Evolutionary conservation across 176 grass and related monocot genomes (phyloP), one percentile per base, ranked within the genome.

Genomic region (Eleusine coracana): DNA sequence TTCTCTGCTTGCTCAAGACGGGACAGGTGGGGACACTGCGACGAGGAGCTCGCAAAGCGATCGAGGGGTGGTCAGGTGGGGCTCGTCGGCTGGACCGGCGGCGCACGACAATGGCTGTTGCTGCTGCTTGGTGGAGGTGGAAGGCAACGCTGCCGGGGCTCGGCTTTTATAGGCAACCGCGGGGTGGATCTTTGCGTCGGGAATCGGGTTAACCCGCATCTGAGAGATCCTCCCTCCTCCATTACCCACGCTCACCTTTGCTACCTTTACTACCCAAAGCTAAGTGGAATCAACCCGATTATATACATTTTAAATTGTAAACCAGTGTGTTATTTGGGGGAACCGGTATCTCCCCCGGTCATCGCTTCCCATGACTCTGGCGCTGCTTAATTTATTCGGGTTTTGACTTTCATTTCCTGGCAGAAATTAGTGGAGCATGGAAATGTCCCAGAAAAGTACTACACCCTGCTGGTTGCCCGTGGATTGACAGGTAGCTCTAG

Each of bases 161-260:
- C 6, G 1, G 46, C 8, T 72, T 89, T 82, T 89, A 86, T 86
- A 89, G 87, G 77, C 38, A 15, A n/a, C 5, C 6, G 37, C 42
- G 11, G 38, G 64, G 54, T 74, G 65, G 67, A 88, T 88, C 74
- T 79, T 54, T 77, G 56, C 58, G 4, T 89, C 78, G 46, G 56
- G 66, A 82, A 77, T 82, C 83, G 72, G 58, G 77, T 9, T 80
- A 52, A 29, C 17, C 45, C 23, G 73, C 13, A 70, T 55, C 15
- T 5, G 3, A 68, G 82, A 56, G 82, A 84, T 84, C 71, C 61
- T 75, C 60, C 71, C 61, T 75, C 60, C 45, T 67, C 51, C 60
- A 63, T 76, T 75, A 23, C 50, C 31, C 10, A 23, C 16, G 7
- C 21, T 56, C 21, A n/a, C 49, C 31, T 48, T 23, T 27, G 36